phyloP scores from a whole-genome alignment of 225 moss, liverwort and hornwort species.

The Takakia lepidozioides region DNA sequence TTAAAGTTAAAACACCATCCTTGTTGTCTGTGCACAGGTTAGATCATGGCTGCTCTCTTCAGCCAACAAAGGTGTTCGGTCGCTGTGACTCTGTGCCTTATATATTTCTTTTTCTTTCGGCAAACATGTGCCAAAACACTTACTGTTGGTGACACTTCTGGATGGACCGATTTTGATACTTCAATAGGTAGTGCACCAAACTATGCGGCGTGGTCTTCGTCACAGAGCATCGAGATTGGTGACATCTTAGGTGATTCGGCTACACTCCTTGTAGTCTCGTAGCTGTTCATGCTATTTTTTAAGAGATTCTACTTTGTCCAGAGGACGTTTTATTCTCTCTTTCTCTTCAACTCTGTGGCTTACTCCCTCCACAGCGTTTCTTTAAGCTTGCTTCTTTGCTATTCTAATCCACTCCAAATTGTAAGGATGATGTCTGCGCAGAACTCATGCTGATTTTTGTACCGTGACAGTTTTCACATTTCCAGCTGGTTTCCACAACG shows the following conservation, averaged over 20 bases:
- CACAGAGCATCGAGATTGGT: conserved; percentile 20
- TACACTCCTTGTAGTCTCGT: not conserved
- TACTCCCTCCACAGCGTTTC: no score
- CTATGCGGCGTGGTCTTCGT: conserved; percentile 30
- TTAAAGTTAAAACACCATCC: no score
- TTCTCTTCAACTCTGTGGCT: not conserved
- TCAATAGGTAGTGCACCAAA: conserved; percentile 16
- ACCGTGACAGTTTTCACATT: conserved; percentile 26
- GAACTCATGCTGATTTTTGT: not conserved
- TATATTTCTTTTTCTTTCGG: conserved; percentile 7
- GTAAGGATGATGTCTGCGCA: no score
- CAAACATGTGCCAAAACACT: conserved; percentile 19
- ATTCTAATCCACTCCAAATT: no score
- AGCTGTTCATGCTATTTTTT: not conserved
- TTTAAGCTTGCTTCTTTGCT: no score
- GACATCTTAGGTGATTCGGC: conserved; percentile 23
- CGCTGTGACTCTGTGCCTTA: not conserved
- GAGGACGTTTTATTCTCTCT: not conserved
- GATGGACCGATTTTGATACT: conserved; percentile 36
- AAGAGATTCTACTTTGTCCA: not conserved
- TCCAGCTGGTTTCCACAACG: conserved; percentile 29
- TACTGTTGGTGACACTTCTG: conserved; percentile 26
- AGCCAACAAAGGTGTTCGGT: conserved; percentile 5
- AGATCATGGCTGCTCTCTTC: conserved; percentile 6
- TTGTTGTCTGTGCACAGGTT: no score